Evolutionary conservation across 202 grass and related monocot genomes (phyloP), one percentile per base, ranked within the genome.

Genomic region (Schoenoplectus triqueter): DNA sequence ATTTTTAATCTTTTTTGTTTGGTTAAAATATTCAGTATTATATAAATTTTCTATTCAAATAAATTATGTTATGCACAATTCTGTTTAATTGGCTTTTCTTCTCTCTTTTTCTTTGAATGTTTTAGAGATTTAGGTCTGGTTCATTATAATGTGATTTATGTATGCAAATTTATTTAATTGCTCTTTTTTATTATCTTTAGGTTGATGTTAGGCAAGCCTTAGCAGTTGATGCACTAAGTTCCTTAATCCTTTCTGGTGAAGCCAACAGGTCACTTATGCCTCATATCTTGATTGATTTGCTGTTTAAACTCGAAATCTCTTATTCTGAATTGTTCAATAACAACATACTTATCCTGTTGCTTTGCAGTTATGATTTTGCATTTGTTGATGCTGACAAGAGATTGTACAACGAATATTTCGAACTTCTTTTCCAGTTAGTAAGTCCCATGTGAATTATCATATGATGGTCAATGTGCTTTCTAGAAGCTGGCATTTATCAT

Each of bases 311-410:
- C 74, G 59, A 14, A 11, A 3, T 87, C 40, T 73, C 31, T 31
- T 31, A 31, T 18, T 57, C 68, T 82, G 62, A 75, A 40, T 61
- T 40, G 46, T 3, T 74, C 18, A 60, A 44, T 78, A 60, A 78
- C 31, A 22, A 78, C 60, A 78, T 60, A 21, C 31, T 52, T 79
- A 67, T 78, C 11, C 2, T 57, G 7, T 73, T 45, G 2, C 84
- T 84, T 85, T 82, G 48, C 86, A 98, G 95, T 85, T 95, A 89
- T 83, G 92, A 98, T 80, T 98, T 98, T 86, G 95, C 92, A 86
- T 98, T 98, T 86, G 87, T 98, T 89, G 95, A 98, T 85, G 95
- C 95, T 86, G 92, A 98, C 56, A 98, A 98, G 90, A 86, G 54
- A 89, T 85, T 89, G 87, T 95, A 98, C 59, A 80, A 80, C 50